Percentiles rank a stretch among this genome's conserved stretches.
Evolutionary conservation across 345 rosid species (phyloP).

Genomic region (Gossypium anomalum): DNA sequence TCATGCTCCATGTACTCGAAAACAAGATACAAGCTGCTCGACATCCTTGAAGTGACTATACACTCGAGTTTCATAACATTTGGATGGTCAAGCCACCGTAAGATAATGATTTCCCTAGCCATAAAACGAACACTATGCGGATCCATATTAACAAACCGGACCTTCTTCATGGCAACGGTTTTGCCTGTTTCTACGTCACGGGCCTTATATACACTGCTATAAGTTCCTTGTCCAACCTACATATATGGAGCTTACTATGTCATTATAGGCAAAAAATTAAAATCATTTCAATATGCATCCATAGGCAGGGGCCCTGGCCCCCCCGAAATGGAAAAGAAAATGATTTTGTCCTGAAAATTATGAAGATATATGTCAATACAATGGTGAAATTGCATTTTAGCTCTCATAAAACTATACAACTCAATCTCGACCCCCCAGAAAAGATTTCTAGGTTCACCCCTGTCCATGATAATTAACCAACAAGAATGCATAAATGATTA

Average conservation of each 20-base stretch:
- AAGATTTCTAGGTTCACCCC: too few species aligned
- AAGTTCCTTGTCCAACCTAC: conserved; percentile 98
- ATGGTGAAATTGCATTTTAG: too few species aligned
- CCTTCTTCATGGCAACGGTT: conserved; percentile 91
- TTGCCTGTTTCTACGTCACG: conserved; percentile 67
- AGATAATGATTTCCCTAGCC: conserved; percentile 88
- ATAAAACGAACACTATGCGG: conserved; percentile 89
- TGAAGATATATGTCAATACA: too few species aligned
- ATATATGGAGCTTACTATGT: conserved; percentile 3
- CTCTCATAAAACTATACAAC: too few species aligned
- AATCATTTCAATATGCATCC: background rate
- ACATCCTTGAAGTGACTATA: conserved; percentile 76
- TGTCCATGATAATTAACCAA: background rate
- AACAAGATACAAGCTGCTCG: conserved; percentile 75
- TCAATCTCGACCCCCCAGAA: too few species aligned
- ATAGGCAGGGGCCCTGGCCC: too few species aligned
- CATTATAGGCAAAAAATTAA: background rate
- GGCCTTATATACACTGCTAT: conserved; percentile 77
- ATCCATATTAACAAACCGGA: conserved; percentile 82
- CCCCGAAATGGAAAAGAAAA: too few species aligned
- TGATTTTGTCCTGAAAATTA: too few species aligned
- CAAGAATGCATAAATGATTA: background rate
- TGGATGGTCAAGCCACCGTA: conserved; percentile 81
- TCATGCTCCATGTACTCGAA: conserved; percentile 98
- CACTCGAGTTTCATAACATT: conserved; percentile 84